Base-by-base conservation (phyloP, 177 flowering plant genomes). In the Tripterygium wilfordii region DNA sequence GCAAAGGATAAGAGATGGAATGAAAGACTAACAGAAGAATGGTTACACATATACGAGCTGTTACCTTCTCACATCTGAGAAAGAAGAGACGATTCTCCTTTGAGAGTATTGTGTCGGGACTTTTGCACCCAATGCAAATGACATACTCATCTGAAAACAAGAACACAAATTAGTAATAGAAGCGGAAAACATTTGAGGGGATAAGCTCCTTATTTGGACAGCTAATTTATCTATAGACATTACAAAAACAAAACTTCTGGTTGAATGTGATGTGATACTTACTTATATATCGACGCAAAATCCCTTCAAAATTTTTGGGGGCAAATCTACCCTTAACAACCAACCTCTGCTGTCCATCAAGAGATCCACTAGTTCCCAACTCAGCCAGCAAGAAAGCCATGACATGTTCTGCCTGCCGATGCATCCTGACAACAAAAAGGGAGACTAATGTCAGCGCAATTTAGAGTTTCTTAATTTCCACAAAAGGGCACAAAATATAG, bases 291-390 rank as follows among this genome's bases (percentile, higher is more conserved):
- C 96, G 64, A 8, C 96, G 68, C 62, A 88, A 47, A 18, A 92
- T 92, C 49, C 96, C 96, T 63, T 92, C 96, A 77, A 92, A 85
- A 66, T 88, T 88, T 52, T 92, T 86, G 9, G 98, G 94, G 17
- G 98, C 96, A 77, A 92, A 91, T 63, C 98, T 74, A 24, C 96
- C 96, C 64, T 92, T 92, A 1, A 88, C 78, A 45, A 92, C 96
- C 29, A 92, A 61, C 35, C 96, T 64, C 49, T 92, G 96, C 44
- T 88, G 98, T 7, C 95, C 96, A 72, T 91, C 98, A 59, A 88
- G 85, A 0, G 98, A 92, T 37, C 98, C 98, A 64, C 86, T 91
- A 16, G 98, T 88, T 36, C 96, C 96, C 88, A 91, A 55, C 59
- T 91, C 95, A 63, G 95, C 95, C 27, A 88, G 82, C 47, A 87